Percentiles rank a stretch among this genome's conserved stretches.
Conservation (phyloP, 1,284 basidiomycete genomes). For the Sanguinoderma infundibulare region DNA sequence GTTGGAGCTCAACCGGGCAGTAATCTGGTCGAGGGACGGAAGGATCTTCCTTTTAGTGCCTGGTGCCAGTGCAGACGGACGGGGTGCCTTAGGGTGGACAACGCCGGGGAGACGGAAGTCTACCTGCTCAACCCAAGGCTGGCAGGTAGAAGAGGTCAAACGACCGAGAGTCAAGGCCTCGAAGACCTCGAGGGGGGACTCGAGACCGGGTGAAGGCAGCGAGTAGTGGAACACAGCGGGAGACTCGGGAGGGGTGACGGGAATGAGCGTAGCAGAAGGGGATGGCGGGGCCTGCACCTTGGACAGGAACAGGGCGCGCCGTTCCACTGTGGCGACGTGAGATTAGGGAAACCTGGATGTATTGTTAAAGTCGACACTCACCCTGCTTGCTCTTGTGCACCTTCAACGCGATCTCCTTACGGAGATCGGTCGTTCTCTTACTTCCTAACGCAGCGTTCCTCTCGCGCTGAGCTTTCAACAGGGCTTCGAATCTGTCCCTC, state of each 20-base stretch:
- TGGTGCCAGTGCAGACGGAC: neutral
- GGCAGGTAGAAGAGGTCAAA: constrained; percentile 35
- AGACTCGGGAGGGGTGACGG: constrained; percentile 72
- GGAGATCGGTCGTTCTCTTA: constrained; percentile 61
- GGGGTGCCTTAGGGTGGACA: constrained; percentile 24
- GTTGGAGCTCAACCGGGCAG: constrained; percentile 57
- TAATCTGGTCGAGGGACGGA: constrained; percentile 79
- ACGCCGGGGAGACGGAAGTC: constrained; percentile 56
- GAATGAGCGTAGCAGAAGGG: constrained; percentile 56
- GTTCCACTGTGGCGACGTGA: constrained; percentile 53
- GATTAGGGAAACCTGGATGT: constrained; percentile 1
- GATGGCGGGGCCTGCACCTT: constrained; percentile 71
- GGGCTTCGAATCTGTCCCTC: constrained; percentile 61
- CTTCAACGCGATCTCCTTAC: constrained; percentile 75
- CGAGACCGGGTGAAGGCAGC: constrained; percentile 68
- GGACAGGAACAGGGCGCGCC: constrained; percentile 74
- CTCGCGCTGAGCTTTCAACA: constrained; percentile 62
- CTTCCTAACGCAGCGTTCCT: constrained; percentile 48
- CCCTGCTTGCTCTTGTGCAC: constrained; percentile 76
- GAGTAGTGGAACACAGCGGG: constrained; percentile 71
- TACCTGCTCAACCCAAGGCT: constrained; percentile 68
- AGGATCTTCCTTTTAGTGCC: constrained; percentile 41
- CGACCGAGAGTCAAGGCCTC: constrained; percentile 51
- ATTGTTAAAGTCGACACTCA: constrained; percentile 40
- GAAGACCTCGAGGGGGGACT: constrained; percentile 64